Base-by-base conservation (phyloP, 352 stramenopile genomes). In the Phytophthora pinifolia region DNA sequence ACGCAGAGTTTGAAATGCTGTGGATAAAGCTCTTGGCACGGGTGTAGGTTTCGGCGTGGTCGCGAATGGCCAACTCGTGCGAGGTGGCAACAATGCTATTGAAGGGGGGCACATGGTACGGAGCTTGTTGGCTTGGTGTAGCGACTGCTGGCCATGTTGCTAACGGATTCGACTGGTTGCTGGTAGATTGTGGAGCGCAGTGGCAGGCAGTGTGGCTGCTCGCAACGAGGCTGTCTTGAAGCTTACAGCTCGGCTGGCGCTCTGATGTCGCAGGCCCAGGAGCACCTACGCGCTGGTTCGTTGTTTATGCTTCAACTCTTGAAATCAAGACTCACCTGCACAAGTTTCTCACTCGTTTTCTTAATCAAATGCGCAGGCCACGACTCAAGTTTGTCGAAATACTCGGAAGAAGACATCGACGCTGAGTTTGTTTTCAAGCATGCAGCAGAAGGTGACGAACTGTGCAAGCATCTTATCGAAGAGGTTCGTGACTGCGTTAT, bases 101-200 rank as follows among this genome's bases (percentile, higher is more conserved):
- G 82, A 94, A 78, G 84, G 82, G 18, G 84, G 84, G 2, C 84
- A 94, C 53, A 83, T 92, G 46, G 79, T 92, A 70, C 17, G 15
- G 32, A 41, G 45, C 14, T 54, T 49, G 4, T 8, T 9, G 29
- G 13, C 12, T 34, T 15, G 10, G n/a, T 20, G 4, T 2, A 30
- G 20, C 8, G 42, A 42, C n/a, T 42, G 45, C 18, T 39, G 14
- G 13, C 15, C 8, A 12, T 35, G n/a, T 46, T 49, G 2, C 27
- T 55, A 13, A 59, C 33, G 1, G 2, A 45, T 51, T 6, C 17
- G 14, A 46, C 10, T 35, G 7, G 10, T 38, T 7, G 30, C n/a
- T 51, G 31, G 8, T 39, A 94, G 83, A 92, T 94, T 48, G 81
- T 92, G 5, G 82, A 92, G 56, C 79, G 78, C 46, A 92, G 92